Evolutionary conservation across 2,329 filamentous ascomycete species (phyloP).

Genomic region (Aspergillus jensenii): DNA sequence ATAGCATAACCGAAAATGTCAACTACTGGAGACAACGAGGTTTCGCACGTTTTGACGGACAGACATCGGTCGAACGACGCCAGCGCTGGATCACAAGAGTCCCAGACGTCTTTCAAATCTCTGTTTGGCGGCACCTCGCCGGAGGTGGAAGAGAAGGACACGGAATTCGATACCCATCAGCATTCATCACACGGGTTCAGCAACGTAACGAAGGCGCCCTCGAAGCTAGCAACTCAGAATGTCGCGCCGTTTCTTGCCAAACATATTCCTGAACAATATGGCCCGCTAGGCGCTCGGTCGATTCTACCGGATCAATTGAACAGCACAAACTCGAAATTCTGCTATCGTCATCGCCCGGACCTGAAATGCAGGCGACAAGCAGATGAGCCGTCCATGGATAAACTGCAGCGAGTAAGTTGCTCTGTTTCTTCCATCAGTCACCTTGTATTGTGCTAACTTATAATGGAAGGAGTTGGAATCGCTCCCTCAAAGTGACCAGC

Average conservation of each 20-base stretch:
- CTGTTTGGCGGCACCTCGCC: constrained; percentile 22
- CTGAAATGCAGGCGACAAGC: constrained; percentile 89
- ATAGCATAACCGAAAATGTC: constrained; percentile 2
- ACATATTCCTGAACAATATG: constrained; percentile 87
- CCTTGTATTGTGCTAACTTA: constrained; percentile 1
- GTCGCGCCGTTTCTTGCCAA: constrained; percentile 86
- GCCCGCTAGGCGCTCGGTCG: constrained; percentile 61
- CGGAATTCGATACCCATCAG: constrained; percentile 24
- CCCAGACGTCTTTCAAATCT: constrained; percentile 17
- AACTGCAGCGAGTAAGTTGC: constrained; percentile 74
- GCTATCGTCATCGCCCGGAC: constrained; percentile 92
- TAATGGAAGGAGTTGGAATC: constrained; percentile 71
- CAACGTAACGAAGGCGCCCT: constrained; percentile 44
- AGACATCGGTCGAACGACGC: background rate
- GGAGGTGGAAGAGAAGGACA: constrained; percentile 17
- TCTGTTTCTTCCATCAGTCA: background rate
- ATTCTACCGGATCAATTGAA: constrained; percentile 44
- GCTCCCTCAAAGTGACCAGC: constrained; percentile 80
- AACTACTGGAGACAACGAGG: background rate
- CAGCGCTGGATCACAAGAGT: background rate
- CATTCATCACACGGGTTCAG: constrained; percentile 26
- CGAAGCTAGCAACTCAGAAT: constrained; percentile 71
- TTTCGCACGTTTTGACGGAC: constrained; percentile 4
- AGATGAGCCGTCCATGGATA: constrained; percentile 94
- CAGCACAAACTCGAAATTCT: constrained; percentile 76